Evolutionary conservation across 345 rosid species (phyloP), one percentile per base, ranked within the genome.

Genomic region (Rhodamnia argentea): DNA sequence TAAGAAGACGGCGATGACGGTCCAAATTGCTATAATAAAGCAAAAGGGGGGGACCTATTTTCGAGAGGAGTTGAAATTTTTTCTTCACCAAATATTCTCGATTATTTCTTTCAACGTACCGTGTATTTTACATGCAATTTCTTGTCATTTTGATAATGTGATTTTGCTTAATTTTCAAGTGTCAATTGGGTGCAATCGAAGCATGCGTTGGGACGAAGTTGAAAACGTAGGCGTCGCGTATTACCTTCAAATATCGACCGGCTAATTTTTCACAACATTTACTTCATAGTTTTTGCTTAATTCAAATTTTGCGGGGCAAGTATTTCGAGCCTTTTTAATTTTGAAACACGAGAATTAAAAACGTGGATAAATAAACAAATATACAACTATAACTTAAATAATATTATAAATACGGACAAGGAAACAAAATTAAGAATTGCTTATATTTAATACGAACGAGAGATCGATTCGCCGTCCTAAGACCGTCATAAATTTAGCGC

Each of bases 1-100:
- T 29, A 0, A 62, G 22, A 62, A 27, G 10, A 27, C 11, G 3
- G 0, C 29, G 0, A 62, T 14, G 5, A 27, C 22, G 4, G 8
- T 15, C 1, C 3, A 13, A 3, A 6, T 1, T 7, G 22, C 4
- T 14, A 7, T 29, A 2, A n/a, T 0, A 2, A 16, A 62, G 40
- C 32, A 62, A 62, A 27, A 62, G n/a, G 2, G 22, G 5, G 14
- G 5, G 5, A 14, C 75, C 1, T 62, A 3, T 0, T 29, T 62
- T 14, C 0, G 5, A 0, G 22, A 62, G 16, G 15, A 13, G 22
- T 15, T 27, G 22, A 29, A 14, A 13, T 62, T 27, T 62, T 6
- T 27, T 62, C 16, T 62, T 62, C 1, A 1, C 3, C 5, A 62
- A 62, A 27, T 29, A 2, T 62, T 15, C 1, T 62, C 5, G 10